phyloP scores from a whole-genome alignment of 441 rosid genomes.

The Manihot esculenta region DNA sequence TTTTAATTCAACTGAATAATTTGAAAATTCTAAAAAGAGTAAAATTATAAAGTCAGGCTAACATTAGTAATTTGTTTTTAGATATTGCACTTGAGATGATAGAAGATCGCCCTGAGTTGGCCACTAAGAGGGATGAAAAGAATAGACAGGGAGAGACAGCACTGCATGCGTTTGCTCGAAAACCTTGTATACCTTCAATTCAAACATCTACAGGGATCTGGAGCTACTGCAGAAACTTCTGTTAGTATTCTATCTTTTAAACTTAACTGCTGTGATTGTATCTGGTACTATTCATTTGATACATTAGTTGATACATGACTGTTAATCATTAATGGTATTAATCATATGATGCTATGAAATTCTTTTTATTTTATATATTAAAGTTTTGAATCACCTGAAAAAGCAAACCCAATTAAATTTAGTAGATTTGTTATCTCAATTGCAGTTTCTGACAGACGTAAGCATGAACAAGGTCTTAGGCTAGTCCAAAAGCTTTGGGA shows the following conservation, averaged over 20 bases:
- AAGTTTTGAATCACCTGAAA: too few relatives aligned
- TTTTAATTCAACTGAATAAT: too few relatives aligned
- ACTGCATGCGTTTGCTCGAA: background rate
- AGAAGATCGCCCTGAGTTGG: background rate
- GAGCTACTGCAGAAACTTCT: background rate
- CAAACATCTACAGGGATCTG: too few relatives aligned
- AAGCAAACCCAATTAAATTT: background rate
- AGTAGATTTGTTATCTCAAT: background rate
- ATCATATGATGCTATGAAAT: too few relatives aligned
- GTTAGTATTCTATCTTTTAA: background rate
- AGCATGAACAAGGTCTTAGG: background rate
- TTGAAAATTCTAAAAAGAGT: too few relatives aligned
- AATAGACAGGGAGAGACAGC: background rate
- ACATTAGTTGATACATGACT: too few relatives aligned
- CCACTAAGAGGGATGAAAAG: background rate
- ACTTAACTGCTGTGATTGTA: too few relatives aligned
- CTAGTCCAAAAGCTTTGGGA: background rate
- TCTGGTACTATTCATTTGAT: too few relatives aligned
- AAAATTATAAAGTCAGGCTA: too few relatives aligned
- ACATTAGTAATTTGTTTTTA: background rate
- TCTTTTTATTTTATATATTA: too few relatives aligned
- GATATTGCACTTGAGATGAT: background rate
- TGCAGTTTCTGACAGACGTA: background rate
- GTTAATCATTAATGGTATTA: too few relatives aligned
- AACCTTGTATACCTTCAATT: background rate